These are phyloP conservation scores for Davidsoniella virescens DNA, from an alignment of 2,329 filamentous ascomycete genomes.

Conservation along the genomic window DNA sequence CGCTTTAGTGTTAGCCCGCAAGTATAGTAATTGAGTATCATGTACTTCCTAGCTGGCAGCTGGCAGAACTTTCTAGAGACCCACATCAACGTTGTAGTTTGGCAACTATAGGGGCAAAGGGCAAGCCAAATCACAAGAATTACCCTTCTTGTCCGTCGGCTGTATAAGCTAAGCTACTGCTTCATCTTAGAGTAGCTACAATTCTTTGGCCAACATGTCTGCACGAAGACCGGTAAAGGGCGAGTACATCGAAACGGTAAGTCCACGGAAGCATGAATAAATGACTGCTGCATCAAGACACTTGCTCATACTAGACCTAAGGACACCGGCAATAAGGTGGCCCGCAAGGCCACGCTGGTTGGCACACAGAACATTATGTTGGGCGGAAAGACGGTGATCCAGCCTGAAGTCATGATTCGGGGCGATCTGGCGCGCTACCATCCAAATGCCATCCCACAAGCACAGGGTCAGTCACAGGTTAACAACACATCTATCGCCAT, in stretches of 20 bases:
- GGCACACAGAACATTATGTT: slow-evolving; percentile 97
- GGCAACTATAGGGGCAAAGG: no score
- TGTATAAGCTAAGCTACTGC: no score
- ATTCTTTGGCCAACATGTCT: slow-evolving; percentile 32
- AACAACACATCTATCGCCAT: slow-evolving; percentile 63
- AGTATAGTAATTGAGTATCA: slow-evolving; percentile 3
- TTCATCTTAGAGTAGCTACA: no score
- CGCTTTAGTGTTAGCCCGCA: no score
- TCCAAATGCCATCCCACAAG: slow-evolving; percentile 25
- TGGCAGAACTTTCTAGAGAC: no score
- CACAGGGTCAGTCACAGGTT: slow-evolving; percentile 22
- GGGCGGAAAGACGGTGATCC: slow-evolving; percentile 88
- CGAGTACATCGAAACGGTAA: slow-evolving; percentile 93
- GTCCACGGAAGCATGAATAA: slow-evolving; percentile 14
- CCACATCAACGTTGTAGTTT: no score
- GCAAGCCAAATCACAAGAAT: no score
- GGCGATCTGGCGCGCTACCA: slow-evolving; percentile 61
- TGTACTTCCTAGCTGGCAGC: slow-evolving; percentile 12
- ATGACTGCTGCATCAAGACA: no score
- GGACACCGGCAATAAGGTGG: slow-evolving; percentile 98
- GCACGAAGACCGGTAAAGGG: slow-evolving; percentile 57
- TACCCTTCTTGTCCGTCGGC: no score
- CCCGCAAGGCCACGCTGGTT: slow-evolving; percentile 76
- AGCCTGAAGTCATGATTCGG: slow-evolving; percentile 84
- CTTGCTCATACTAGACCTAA: slow-evolving; percentile 21